Conservation (phyloP, 1,139 yeast genomes). For the Pichiaceae sp. region DNA sequence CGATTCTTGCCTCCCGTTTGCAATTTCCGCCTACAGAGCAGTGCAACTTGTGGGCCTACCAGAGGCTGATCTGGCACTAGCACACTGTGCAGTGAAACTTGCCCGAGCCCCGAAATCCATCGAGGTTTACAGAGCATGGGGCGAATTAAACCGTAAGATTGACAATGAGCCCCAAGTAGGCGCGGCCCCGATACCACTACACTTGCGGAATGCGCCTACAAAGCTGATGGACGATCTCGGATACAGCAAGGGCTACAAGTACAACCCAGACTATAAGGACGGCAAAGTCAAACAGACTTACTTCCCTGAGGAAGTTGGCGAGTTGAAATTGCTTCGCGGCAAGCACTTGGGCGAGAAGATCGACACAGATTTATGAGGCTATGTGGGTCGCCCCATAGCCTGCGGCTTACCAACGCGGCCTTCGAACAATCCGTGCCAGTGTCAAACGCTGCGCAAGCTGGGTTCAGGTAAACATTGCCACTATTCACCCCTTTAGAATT, state of each 20-base stretch:
- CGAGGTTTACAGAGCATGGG: constrained; percentile 72
- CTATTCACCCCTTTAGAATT: neutral
- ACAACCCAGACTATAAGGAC: constrained; percentile 69
- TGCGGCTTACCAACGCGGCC: no score
- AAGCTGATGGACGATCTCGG: constrained; percentile 81
- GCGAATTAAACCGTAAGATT: constrained; percentile 51
- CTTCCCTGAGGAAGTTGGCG: constrained; percentile 45
- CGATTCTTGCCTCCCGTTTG: constrained; percentile 78
- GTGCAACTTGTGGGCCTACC: constrained; percentile 94
- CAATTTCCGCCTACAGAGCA: constrained; percentile 78
- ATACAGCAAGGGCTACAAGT: constrained; percentile 76
- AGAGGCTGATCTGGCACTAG: constrained; percentile 83
- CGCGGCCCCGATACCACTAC: constrained; percentile 63
- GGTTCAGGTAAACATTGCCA: no score
- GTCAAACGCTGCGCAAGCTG: no score
- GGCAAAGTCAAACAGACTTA: constrained; percentile 71
- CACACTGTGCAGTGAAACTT: constrained; percentile 84
- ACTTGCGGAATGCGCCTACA: constrained; percentile 91
- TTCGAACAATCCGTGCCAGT: neutral
- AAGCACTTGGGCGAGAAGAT: constrained; percentile 32
- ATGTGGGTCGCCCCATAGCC: no score
- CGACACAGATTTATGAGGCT: constrained; percentile 28
- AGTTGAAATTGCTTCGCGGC: constrained; percentile 31
- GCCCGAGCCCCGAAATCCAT: constrained; percentile 85
- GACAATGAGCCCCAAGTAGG: constrained; percentile 56